Conservation (phyloP, 1,284 basidiomycete genomes). For the Boletus coffeatus region DNA sequence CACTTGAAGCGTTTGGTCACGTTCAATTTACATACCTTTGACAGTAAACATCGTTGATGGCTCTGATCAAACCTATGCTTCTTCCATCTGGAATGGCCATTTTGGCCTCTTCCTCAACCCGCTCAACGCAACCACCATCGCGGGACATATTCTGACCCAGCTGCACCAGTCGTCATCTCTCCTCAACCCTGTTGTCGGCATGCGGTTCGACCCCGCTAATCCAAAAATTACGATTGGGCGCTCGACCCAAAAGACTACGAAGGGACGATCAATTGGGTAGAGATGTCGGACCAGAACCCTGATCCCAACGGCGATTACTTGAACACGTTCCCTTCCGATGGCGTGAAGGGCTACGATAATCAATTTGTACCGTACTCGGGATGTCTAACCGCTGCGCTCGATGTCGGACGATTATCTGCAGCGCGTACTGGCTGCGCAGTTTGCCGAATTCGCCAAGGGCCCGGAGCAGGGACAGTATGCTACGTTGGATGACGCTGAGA, state of each 20-base stretch:
- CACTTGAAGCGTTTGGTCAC: not conserved
- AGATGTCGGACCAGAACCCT: conserved; percentile 15
- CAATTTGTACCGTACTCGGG: conserved; percentile 20
- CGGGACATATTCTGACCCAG: conserved; percentile 14
- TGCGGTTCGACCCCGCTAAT: conserved; percentile 27
- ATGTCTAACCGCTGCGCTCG: conserved; percentile 18
- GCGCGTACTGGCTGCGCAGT: conserved; percentile 5
- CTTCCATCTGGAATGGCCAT: conserved; percentile 21
- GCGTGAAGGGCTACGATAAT: conserved; percentile 29
- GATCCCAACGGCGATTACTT: conserved; percentile 12
- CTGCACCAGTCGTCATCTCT: conserved; percentile 21
- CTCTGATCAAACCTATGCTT: conserved; percentile 3
- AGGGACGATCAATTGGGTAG: conserved; percentile 30
- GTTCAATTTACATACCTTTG: not conserved
- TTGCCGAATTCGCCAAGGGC: conserved; percentile 14
- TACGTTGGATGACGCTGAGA: conserved; percentile 12
- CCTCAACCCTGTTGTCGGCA: conserved; percentile 30
- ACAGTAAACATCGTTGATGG: conserved; percentile 24
- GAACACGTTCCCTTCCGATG: conserved; percentile 26
- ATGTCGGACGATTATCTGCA: conserved; percentile 9
- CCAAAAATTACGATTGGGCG: conserved; percentile 29
- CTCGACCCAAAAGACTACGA: conserved; percentile 31
- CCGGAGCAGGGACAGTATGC: conserved; percentile 10
- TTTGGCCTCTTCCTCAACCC: conserved; percentile 26
- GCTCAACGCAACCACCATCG: conserved; percentile 12